phyloP scores from a whole-genome alignment of 2,329 filamentous ascomycete species.

The Exophiala lecanii-corni region DNA sequence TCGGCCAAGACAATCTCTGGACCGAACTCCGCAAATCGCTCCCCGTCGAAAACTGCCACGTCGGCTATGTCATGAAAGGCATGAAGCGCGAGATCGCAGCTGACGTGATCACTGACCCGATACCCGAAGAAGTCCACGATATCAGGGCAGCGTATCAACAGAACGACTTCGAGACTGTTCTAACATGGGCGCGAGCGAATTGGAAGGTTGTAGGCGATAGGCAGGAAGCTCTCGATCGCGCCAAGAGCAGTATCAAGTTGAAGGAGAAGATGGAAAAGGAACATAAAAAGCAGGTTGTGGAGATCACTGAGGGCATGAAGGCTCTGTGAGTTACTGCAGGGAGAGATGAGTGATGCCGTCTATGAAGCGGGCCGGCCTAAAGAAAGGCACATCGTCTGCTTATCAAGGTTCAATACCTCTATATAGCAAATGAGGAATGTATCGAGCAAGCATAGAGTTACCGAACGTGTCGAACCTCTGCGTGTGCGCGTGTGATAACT shows the following conservation, averaged over 20 bases:
- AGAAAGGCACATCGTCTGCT: no score
- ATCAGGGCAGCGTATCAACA: slow-evolving; percentile 8
- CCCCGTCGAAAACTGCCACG: slow-evolving; percentile 8
- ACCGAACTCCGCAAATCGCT: slow-evolving; percentile 15
- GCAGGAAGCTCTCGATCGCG: slow-evolving; percentile 10
- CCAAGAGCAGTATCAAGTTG: slow-evolving; percentile 4
- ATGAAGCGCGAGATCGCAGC: slow-evolving; percentile 17
- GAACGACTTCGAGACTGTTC: slow-evolving; percentile 11
- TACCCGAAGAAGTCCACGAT: background rate
- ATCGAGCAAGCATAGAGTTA: no score
- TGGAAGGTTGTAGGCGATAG: slow-evolving; percentile 8
- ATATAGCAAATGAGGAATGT: no score
- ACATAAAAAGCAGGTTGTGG: no score
- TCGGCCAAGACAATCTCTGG: slow-evolving; percentile 18
- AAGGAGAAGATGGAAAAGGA: slow-evolving; percentile 4
- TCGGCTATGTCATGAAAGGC: slow-evolving; percentile 17
- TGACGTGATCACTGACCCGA: background rate
- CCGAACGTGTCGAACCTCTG: no score
- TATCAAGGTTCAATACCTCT: no score
- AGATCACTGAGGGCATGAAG: no score
- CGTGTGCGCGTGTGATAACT: no score
- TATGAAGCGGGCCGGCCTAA: no score
- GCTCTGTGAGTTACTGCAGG: no score
- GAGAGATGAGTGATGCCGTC: no score
- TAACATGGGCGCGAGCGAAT: slow-evolving; percentile 11